phyloP scores from a whole-genome alignment of 768 basidiomycete genomes.

The Kwoniella mangroviensis region DNA sequence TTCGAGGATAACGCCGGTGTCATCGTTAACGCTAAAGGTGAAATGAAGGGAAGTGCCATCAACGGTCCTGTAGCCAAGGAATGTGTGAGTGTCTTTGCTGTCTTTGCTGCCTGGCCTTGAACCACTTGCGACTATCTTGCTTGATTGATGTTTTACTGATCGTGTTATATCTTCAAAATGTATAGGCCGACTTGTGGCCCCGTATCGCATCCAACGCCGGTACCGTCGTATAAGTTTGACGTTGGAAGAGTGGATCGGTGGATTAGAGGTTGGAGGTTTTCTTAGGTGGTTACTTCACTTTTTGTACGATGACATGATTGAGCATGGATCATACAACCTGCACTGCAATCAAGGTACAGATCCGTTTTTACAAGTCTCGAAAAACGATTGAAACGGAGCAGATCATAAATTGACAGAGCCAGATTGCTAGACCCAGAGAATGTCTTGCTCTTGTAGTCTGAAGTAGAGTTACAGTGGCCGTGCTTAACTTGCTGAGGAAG shows the following conservation, averaged over 20 bases:
- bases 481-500: too few relatives aligned
- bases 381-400: too few relatives aligned
- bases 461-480: background rate
- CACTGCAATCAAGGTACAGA: background rate
- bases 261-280: background rate
- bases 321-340: slow-evolving; percentile 19
- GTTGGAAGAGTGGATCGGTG: background rate
- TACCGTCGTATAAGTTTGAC: slow-evolving; percentile 81
- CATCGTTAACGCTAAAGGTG: slow-evolving; percentile 97
- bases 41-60: slow-evolving; percentile 92
- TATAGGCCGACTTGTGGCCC: slow-evolving; percentile 83
- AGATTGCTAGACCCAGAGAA: too few relatives aligned
- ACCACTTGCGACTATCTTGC: too few relatives aligned
- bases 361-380: too few relatives aligned
- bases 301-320: slow-evolving; percentile 22
- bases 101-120: background rate
- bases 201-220: slow-evolving; percentile 99
- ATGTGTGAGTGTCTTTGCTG: slow-evolving; percentile 66
- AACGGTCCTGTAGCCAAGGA: slow-evolving; percentile 81
- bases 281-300: background rate
- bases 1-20: slow-evolving; percentile 97
- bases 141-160: background rate
- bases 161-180: background rate
- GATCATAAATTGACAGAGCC: too few relatives aligned
- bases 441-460: too few relatives aligned